These are phyloP conservation scores for Terfezia boudieri DNA, from an alignment of 495 filamentous ascomycete species.

Conservation along the genomic window DNA sequence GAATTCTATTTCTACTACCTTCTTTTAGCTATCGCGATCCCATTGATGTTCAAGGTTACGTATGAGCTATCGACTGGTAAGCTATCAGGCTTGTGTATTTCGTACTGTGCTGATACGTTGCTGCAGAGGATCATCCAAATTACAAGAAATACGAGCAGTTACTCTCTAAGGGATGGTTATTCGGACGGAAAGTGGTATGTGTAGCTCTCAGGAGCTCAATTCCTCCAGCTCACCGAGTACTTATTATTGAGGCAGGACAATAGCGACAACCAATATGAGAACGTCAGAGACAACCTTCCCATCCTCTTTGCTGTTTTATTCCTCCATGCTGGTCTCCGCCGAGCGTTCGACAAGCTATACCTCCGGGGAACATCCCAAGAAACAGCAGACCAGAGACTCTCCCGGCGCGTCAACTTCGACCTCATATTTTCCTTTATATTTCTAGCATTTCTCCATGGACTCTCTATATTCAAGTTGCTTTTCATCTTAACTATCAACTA, in stretches of 20 bases:
- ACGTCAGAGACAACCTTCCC: slow-evolving; percentile 69
- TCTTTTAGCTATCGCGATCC: slow-evolving; percentile 42
- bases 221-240: not conserved
- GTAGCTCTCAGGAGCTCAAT: not conserved
- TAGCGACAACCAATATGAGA: slow-evolving; percentile 72
- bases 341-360: slow-evolving; percentile 34
- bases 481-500: slow-evolving; percentile 64
- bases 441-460: slow-evolving; percentile 56
- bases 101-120: not conserved
- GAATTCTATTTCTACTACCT: slow-evolving; percentile 75
- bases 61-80: slow-evolving; percentile 72
- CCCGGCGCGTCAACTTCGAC: slow-evolving; percentile 69
- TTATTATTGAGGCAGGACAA: slow-evolving; percentile 38
- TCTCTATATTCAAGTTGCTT: slow-evolving; percentile 64
- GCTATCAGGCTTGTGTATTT: slow-evolving; percentile 7
- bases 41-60: slow-evolving; percentile 76
- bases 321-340: slow-evolving; percentile 57
- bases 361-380: slow-evolving; percentile 3
- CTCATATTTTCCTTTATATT: slow-evolving; percentile 60
- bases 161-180: slow-evolving; percentile 74
- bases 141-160: slow-evolving; percentile 50
- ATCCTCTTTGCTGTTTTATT: slow-evolving; percentile 47
- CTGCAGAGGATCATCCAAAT: slow-evolving; percentile 52
- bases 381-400: slow-evolving; percentile 25
- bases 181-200: slow-evolving; percentile 72